phyloP scores from a whole-genome alignment of 2,329 filamentous ascomycete genomes.

The Bipolaris bicolor region DNA sequence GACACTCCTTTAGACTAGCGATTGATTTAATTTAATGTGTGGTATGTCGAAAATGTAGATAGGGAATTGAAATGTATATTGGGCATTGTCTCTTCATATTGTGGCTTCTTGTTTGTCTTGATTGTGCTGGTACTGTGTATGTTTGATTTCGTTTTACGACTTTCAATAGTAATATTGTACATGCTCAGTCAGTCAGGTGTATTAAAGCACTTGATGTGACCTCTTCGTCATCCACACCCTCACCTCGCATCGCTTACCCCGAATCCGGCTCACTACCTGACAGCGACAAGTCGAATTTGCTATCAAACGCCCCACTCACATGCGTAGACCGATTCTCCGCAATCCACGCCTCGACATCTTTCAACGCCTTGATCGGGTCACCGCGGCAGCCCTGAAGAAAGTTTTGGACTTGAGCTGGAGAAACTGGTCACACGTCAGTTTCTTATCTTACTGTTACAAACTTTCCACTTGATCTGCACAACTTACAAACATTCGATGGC shows the following conservation, averaged over 20 bases:
- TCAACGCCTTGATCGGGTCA: constrained; percentile 30
- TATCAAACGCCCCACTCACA: background rate
- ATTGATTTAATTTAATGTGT: too few species aligned
- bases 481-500: constrained; percentile 27
- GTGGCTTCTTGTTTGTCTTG: background rate
- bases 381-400: constrained; percentile 38
- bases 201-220: too few species aligned
- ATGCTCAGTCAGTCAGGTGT: background rate
- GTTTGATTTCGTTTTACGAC: too few species aligned
- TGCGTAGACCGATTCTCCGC: constrained; percentile 11
- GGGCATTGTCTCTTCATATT: background rate
- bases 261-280: background rate
- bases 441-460: background rate
- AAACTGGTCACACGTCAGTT: constrained; percentile 12
- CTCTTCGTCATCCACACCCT: too few species aligned
- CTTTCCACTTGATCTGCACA: too few species aligned
- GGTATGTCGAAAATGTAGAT: background rate
- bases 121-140: too few species aligned
- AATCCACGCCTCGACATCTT: constrained; percentile 31
- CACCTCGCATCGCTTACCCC: background rate
- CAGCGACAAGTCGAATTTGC: background rate
- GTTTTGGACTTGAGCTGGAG: constrained; percentile 43
- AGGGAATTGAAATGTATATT: background rate
- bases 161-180: too few species aligned
- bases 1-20: background rate